Evolutionary conservation across 2,329 filamentous ascomycete genomes (phyloP).

Genomic region (Trichoderma oligosporum): DNA sequence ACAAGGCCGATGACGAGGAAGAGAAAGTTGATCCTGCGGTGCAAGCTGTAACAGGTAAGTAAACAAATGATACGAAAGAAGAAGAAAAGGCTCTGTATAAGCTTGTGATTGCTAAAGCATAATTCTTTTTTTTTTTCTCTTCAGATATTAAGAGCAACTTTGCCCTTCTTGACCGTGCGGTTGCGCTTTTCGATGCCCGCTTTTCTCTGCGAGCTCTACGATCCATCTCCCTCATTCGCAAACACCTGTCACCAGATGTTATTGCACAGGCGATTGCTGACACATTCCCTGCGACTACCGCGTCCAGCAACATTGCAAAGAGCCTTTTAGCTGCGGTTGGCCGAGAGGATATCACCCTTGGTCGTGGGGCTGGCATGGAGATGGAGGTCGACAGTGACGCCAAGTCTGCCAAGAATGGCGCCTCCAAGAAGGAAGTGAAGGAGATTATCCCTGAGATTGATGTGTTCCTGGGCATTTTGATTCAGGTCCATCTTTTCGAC

Average conservation of each 20-base stretch:
- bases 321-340: constrained; percentile 67
- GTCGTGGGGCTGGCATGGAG: constrained; percentile 54
- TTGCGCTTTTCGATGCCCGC: constrained; percentile 87
- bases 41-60: constrained; percentile 58
- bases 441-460: constrained; percentile 83
- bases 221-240: constrained; percentile 92
- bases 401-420: constrained; percentile 52
- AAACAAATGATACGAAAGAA: not conserved
- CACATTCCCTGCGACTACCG: constrained; percentile 62
- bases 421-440: constrained; percentile 62
- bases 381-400: constrained; percentile 70
- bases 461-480: constrained; percentile 79
- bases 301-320: constrained; percentile 63
- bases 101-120: constrained; percentile 13
- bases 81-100: not conserved
- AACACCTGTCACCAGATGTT: constrained; percentile 79
- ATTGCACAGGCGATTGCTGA: constrained; percentile 76
- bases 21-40: constrained; percentile 57
- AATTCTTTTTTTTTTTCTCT: constrained; percentile 24
- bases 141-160: constrained; percentile 95
- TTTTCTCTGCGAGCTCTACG: constrained; percentile 92
- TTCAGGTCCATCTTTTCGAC: constrained; percentile 86
- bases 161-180: constrained; percentile 82
- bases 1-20: constrained; percentile 51
- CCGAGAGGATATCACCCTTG: constrained; percentile 61